Evolutionary conservation across 176 grass and related monocot genomes (phyloP).

Genomic region (Musa beccarii): DNA sequence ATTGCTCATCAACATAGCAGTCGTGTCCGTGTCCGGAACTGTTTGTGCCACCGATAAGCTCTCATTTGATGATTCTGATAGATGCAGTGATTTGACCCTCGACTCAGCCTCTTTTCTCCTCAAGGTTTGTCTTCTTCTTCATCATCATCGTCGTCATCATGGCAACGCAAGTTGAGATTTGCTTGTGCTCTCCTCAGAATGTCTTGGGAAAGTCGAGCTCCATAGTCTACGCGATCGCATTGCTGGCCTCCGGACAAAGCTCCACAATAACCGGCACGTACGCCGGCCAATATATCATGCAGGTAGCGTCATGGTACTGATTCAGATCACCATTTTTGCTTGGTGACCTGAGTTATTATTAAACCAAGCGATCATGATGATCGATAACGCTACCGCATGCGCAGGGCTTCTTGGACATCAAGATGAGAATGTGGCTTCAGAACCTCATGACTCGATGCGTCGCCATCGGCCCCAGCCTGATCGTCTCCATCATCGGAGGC

Average conservation of each 20-base stretch:
- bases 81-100: slow-evolving; percentile 46
- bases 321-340: too few relatives aligned
- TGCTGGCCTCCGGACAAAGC: slow-evolving; percentile 85
- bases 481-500: slow-evolving; percentile 68
- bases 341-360: too few relatives aligned
- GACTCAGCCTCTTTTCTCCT: slow-evolving; percentile 79
- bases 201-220: slow-evolving; percentile 77
- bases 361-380: too few relatives aligned
- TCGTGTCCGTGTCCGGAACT: slow-evolving; percentile 62
- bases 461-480: slow-evolving; percentile 63
- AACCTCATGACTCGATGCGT: slow-evolving; percentile 82
- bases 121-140: slow-evolving; percentile 25
- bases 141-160: neutral
- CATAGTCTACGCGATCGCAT: slow-evolving; percentile 59
- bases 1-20: slow-evolving; percentile 71
- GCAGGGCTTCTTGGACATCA: slow-evolving; percentile 86
- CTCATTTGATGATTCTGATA: slow-evolving; percentile 27
- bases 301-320: slow-evolving; percentile 27
- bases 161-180: neutral
- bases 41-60: slow-evolving; percentile 38
- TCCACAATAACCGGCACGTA: slow-evolving; percentile 89
- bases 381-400: neutral
- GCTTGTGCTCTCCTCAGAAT: slow-evolving; percentile 32
- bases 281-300: slow-evolving; percentile 88
- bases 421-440: slow-evolving; percentile 65